phyloP scores from a whole-genome alignment of 257 asterid species.

The Nicotiana tabacum region DNA sequence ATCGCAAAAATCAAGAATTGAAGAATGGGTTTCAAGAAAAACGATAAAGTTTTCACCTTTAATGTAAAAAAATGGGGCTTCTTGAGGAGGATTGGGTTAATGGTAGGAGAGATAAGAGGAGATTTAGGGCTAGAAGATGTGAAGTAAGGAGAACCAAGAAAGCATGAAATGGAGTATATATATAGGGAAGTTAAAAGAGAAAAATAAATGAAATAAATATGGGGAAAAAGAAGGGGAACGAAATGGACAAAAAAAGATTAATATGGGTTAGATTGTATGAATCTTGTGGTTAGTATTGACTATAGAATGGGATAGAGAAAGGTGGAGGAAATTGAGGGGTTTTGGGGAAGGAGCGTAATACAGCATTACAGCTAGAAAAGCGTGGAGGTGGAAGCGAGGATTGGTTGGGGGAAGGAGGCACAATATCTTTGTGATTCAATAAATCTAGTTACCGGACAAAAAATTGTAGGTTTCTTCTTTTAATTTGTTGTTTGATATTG shows the following conservation, averaged over 20 bases:
- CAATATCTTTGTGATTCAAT: not conserved
- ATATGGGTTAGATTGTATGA: not conserved
- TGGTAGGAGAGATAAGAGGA: constrained; percentile 1
- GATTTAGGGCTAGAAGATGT: not conserved
- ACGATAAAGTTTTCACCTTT: not conserved
- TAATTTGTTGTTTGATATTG: too few species aligned
- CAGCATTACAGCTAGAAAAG: not conserved
- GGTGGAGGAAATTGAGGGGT: not conserved
- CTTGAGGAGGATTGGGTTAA: not conserved
- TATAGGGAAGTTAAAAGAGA: not conserved
- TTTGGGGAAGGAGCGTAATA: not conserved
- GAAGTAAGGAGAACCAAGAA: not conserved
- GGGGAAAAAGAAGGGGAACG: not conserved
- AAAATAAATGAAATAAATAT: not conserved
- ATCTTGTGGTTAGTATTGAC: not conserved
- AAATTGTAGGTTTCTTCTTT: too few species aligned
- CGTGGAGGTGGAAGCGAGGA: not conserved
- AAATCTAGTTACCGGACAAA: not conserved
- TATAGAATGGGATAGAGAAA: not conserved
- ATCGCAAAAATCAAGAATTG: not conserved
- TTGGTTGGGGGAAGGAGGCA: not conserved
- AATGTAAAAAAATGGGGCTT: too few species aligned
- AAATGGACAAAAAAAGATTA: not conserved
- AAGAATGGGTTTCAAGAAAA: not conserved
- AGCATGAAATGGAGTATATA: not conserved